Evolutionary conservation across 495 filamentous ascomycete genomes (phyloP).

Genomic region (Cairneyella variabilis): DNA sequence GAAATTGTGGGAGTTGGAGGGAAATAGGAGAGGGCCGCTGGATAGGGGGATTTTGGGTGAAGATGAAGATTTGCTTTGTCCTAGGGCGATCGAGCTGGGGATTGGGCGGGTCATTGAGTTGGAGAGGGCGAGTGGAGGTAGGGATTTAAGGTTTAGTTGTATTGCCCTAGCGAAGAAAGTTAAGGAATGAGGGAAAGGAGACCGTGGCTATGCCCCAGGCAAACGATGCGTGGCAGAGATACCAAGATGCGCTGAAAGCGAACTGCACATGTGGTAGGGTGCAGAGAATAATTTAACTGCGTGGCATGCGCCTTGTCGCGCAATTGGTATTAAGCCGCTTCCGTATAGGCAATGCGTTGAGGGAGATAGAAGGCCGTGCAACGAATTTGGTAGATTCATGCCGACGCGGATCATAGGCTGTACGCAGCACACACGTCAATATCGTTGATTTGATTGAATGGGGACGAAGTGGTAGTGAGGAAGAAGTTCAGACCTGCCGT

Average conservation of each 20-base stretch:
- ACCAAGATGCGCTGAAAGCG: slow-evolving; percentile 21
- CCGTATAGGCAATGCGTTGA: slow-evolving; percentile 18
- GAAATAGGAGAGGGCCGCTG: slow-evolving; percentile 66
- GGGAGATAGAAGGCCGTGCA: slow-evolving; percentile 19
- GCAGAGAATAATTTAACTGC: slow-evolving; percentile 22
- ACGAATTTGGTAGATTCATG: slow-evolving; percentile 11
- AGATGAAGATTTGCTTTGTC: slow-evolving; percentile 67
- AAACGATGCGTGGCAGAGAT: slow-evolving; percentile 24
- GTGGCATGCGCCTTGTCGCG: slow-evolving; percentile 23
- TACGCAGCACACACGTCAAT: slow-evolving; percentile 21
- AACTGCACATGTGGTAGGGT: slow-evolving; percentile 23
- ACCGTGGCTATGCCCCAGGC: slow-evolving; percentile 8
- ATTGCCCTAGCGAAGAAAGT: slow-evolving; percentile 66
- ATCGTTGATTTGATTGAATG: slow-evolving; percentile 22
- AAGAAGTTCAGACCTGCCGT: slow-evolving; percentile 16
- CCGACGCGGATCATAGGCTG: slow-evolving; percentile 18
- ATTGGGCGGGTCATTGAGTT: slow-evolving; percentile 59
- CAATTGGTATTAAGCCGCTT: slow-evolving; percentile 20
- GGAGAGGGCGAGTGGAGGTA: slow-evolving; percentile 50
- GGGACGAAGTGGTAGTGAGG: slow-evolving; percentile 18
- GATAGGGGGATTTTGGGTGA: slow-evolving; percentile 58
- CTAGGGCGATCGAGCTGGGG: slow-evolving; percentile 57
- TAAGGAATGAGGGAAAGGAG: too few species aligned
- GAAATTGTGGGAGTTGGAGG: slow-evolving; percentile 77
- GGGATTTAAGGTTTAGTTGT: slow-evolving; percentile 68